phyloP scores from a whole-genome alignment of 1,284 basidiomycete genomes.

The Cryptococcus depauperatus region DNA sequence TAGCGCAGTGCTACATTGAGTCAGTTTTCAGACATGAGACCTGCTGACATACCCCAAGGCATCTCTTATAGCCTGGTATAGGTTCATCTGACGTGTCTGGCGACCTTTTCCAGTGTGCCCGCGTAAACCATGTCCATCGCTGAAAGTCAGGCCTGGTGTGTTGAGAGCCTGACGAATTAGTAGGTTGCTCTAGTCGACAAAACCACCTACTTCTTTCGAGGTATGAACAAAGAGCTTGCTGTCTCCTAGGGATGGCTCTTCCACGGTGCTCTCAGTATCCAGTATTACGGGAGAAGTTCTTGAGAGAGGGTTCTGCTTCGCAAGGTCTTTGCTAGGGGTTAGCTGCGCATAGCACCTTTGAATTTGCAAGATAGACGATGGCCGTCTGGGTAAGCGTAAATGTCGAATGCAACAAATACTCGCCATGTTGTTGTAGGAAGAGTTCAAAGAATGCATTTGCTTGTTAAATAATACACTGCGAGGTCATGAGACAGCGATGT shows the following conservation, averaged over 20 bases:
- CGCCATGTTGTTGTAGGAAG: too few species aligned
- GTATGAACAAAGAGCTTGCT: conserved; percentile 25
- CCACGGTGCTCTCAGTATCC: conserved; percentile 1
- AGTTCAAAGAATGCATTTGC: too few species aligned
- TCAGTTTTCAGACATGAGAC: not conserved
- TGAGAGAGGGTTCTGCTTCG: not conserved
- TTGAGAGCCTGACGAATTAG: conserved; percentile 50
- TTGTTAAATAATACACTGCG: too few species aligned
- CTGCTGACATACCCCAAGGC: conserved; percentile 58
- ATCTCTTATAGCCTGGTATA: conserved; percentile 81
- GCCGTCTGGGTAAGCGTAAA: too few species aligned
- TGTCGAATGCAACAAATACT: too few species aligned
- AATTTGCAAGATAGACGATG: too few species aligned
- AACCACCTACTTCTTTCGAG: conserved; percentile 24
- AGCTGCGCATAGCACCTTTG: too few species aligned
- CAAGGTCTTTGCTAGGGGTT: too few species aligned
- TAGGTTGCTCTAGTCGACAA: not conserved
- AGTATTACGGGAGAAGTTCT: conserved; percentile 3
- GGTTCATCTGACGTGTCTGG: conserved; percentile 82
- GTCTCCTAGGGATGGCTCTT: conserved; percentile 32
- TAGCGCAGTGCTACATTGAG: conserved; percentile 59
- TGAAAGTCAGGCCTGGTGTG: conserved; percentile 62
- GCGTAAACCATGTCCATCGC: conserved; percentile 53
- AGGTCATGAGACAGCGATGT: too few species aligned
- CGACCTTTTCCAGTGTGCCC: conserved; percentile 57